Base-by-base conservation (phyloP, 1,284 basidiomycete species). In the Ceratobasidium sp. region DNA sequence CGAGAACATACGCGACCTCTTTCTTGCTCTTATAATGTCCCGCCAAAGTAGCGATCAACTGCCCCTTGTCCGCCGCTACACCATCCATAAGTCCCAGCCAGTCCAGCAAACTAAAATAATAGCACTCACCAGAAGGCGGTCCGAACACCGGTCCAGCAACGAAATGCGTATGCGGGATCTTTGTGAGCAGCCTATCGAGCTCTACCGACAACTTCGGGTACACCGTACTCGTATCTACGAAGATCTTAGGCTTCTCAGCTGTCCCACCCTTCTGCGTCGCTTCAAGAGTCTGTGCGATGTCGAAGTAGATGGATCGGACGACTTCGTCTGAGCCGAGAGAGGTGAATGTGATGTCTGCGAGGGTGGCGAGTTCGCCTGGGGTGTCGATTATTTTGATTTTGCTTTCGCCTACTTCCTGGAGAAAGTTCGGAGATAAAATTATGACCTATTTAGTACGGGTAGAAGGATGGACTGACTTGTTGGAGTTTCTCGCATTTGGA, bases 21-120 rank as follows among this genome's bases (percentile, higher is more conserved):
- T 94, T 93, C 86, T 96, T 96, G 59, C 91, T 91, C 75, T 89
- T 89, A 81, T 94, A 92, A 81, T 95, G 92, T 8, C 95, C 96
- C 1, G 91, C 90, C 85, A 96, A 91, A 63, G 91, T 88, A 71
- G 95, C 86, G 54, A 97, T 81, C 19, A 97, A 88, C 74, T 90
- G 86, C 1, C 89, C 91, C 15, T 85, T 86, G 36, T 91, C 89
- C 0, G 95, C 95, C 24, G 87, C 88, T 36, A 86, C 85, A 50
- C 83, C 82, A 8, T 83, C 81, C 67, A 86, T 81, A 82, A 85
- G 86, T 27, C 24, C 24, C 1, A 24, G 9, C 7, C 57, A 17
- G 71, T 27, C 11, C 64, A 44, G 19, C 82, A 83, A 19, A 1
- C 24, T 71, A 62, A 66, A 71, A 27, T 8, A n/a, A 41, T 22